These are phyloP conservation scores for California macrophylla DNA, from an alignment of 441 rosid species.

Conservation along the genomic window DNA sequence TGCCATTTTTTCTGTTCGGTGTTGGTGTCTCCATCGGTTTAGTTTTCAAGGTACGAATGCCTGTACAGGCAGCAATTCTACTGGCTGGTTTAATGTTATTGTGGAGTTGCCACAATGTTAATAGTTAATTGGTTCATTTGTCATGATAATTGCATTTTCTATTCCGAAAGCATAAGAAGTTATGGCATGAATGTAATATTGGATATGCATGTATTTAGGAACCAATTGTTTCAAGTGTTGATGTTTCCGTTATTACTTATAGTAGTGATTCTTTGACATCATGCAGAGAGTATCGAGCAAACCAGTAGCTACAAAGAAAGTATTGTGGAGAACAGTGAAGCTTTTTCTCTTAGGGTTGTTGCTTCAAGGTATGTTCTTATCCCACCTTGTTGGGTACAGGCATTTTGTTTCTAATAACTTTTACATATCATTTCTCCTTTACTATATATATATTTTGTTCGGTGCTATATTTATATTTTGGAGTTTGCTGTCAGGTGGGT, in stretches of 20 bases:
- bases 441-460: background rate
- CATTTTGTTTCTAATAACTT: background rate
- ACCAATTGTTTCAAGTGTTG: background rate
- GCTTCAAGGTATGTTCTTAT: constrained; percentile 40
- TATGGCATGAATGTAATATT: background rate
- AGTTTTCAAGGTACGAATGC: constrained; percentile 33
- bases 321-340: constrained; percentile 31
- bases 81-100: background rate
- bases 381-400: background rate
- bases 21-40: constrained; percentile 48
- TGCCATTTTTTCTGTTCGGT: constrained; percentile 51
- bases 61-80: constrained; percentile 1
- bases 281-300: constrained; percentile 42
- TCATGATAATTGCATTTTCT: background rate
- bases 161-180: background rate
- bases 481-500: constrained; percentile 31
- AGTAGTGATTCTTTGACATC: constrained; percentile 7
- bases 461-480: background rate
- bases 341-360: constrained; percentile 42
- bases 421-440: background rate
- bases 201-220: background rate
- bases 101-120: background rate
- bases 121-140: background rate
- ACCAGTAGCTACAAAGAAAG: constrained; percentile 40
- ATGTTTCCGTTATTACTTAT: background rate